These are phyloP conservation scores for Didymella arachidicola DNA, from an alignment of 2,329 filamentous ascomycete species.

Conservation along the genomic window DNA sequence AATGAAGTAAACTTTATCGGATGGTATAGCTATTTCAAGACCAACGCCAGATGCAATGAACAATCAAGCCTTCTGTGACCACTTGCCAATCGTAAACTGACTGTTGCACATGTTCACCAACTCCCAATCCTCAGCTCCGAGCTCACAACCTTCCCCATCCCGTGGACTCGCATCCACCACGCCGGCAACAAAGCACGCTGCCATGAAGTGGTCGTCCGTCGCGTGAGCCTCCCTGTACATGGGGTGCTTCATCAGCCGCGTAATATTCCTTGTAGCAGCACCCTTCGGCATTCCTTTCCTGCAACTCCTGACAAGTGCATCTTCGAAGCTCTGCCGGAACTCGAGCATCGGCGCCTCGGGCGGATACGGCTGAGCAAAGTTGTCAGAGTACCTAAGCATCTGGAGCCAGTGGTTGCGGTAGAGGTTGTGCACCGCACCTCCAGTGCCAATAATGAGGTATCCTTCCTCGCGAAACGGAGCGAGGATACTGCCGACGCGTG, in stretches of 20 bases:
- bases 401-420: conserved; percentile 72
- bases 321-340: conserved; percentile 70
- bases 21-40: background rate
- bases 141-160: conserved; percentile 31
- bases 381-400: conserved; percentile 70
- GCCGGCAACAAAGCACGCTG: conserved; percentile 69
- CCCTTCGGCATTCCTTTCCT: conserved; percentile 57
- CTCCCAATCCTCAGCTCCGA: conserved; percentile 47
- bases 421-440: conserved; percentile 74
- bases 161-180: conserved; percentile 38
- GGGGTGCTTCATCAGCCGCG: conserved; percentile 73
- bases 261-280: conserved; percentile 61
- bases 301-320: conserved; percentile 62
- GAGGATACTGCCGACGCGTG: conserved; percentile 65
- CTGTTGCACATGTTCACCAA: conserved; percentile 48
- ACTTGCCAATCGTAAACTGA: conserved; percentile 43
- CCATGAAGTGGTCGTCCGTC: conserved; percentile 76
- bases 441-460: conserved; percentile 65
- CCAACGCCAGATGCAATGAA: background rate
- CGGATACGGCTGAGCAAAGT: conserved; percentile 66
- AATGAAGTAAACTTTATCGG: too few relatives aligned
- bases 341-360: conserved; percentile 69
- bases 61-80: conserved; percentile 23
- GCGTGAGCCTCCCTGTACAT: conserved; percentile 71
- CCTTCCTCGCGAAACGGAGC: conserved; percentile 62